Base-by-base conservation (phyloP, 495 filamentous ascomycete genomes). In the Penicillium daleae region DNA sequence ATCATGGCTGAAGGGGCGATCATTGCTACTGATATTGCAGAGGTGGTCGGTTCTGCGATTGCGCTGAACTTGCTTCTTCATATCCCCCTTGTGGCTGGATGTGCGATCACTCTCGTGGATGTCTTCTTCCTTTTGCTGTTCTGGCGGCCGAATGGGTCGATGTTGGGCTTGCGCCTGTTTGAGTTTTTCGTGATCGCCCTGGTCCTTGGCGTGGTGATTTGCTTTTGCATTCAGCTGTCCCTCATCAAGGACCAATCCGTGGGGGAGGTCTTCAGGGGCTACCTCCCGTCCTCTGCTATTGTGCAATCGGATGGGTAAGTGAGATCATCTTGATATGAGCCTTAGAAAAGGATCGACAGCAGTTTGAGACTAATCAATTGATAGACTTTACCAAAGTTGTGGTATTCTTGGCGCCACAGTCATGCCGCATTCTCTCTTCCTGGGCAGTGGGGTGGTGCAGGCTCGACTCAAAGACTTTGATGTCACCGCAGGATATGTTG, bases 331-430 rank as follows among this genome's bases (percentile, higher is more conserved):
- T 19, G 3, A 19, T 31, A 37, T 40, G 5, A n/a, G n/a, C 13
- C 42, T 50, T 1, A 21, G 10, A 10, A 22, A n/a, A 39, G n/a
- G n/a, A 42, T 33, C 15, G 15, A 44, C 24, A 10, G 4, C 32
- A 32, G 24, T n/a, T 17, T n/a, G n/a, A 24, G 1, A 52, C 49
- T 60, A 46, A 60, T 63, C 61, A 33, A 46, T 54, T 62, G 10
- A 32, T 65, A 91, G 91, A 31, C 74, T 97, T 15, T 97, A 94
- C 76, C 91, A 95, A 75, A 89, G 91, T 57, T 97, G 93, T 69
- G 93, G 92, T 59, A 97, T 97, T 65, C 83, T 97, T 12, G 93
- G 93, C 24, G 93, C 93, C 17, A 97, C 93, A 3, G 92, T 97
- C 24, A 97, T 97, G 93, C 93, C 93, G 5, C 93, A 97, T 74